Evolutionary conservation across 176 grass and related monocot species (phyloP).

Genomic region (Oropetium thomaeum): DNA sequence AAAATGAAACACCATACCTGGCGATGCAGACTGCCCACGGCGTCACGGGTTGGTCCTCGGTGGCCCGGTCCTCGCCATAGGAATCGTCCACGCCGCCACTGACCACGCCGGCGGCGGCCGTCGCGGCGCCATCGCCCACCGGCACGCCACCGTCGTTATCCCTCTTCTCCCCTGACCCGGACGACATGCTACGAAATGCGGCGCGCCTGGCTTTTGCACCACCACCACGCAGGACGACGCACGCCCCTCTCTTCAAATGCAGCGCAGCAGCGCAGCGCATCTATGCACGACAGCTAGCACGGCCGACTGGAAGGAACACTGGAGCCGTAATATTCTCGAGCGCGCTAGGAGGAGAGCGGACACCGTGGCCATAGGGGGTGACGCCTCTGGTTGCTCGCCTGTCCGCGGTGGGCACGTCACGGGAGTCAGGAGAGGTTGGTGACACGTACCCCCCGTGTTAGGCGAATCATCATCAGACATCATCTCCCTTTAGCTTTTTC

Average conservation of each 20-base stretch:
- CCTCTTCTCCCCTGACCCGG: conserved; percentile 20
- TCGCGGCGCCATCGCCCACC: background rate
- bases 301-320: no score
- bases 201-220: conserved; percentile 15
- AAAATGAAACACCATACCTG: conserved; percentile 26
- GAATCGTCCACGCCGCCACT: conserved; percentile 53
- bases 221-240: no score
- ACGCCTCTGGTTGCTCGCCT: background rate
- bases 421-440: no score
- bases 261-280: background rate
- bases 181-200: no score
- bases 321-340: conserved; percentile 24
- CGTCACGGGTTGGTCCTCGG: conserved; percentile 54
- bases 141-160: conserved; percentile 12
- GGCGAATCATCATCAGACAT: no score
- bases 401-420: background rate
- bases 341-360: background rate
- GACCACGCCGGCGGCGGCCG: background rate
- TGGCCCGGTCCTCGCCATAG: background rate
- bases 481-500: no score
- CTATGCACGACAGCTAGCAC: no score
- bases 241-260: background rate
- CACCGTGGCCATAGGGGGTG: background rate
- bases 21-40: conserved; percentile 64
- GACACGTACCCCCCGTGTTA: no score